Conservation (phyloP, 2,329 filamentous ascomycete genomes). For the Ascochyta pisi region DNA sequence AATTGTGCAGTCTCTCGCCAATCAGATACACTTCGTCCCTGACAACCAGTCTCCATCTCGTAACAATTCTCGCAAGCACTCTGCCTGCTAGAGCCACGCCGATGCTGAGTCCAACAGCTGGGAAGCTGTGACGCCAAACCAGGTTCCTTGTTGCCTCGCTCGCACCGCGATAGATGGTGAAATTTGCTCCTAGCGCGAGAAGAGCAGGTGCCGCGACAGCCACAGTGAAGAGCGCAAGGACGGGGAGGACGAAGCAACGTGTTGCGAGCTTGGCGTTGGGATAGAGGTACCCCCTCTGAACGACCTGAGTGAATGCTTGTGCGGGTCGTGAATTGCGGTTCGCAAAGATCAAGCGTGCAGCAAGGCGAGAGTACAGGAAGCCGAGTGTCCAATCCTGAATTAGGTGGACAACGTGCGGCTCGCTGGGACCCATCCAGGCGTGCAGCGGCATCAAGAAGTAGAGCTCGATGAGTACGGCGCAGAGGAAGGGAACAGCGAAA, state of each 20-base stretch:
- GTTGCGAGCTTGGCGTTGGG: constrained; percentile 83
- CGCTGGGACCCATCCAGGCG: constrained; percentile 65
- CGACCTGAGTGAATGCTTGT: constrained; percentile 74
- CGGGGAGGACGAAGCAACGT: constrained; percentile 83
- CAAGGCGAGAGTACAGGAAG: constrained; percentile 86
- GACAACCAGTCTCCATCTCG: constrained; percentile 79
- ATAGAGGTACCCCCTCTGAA: constrained; percentile 73
- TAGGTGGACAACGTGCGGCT: constrained; percentile 77
- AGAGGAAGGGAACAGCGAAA: constrained; percentile 80
- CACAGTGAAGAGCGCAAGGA: constrained; percentile 64
- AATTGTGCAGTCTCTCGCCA: constrained; percentile 93
- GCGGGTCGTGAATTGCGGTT: constrained; percentile 75
- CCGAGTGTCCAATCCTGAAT: constrained; percentile 95
- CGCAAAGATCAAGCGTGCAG: constrained; percentile 71
- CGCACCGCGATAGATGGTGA: constrained; percentile 43
- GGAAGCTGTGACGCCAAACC: constrained; percentile 76
- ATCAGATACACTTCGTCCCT: constrained; percentile 96
- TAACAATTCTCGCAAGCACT: constrained; percentile 64
- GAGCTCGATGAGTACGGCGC: constrained; percentile 82
- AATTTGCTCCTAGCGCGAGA: constrained; percentile 62
- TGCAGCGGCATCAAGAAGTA: constrained; percentile 89
- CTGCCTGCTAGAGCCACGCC: constrained; percentile 60
- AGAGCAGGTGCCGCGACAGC: constrained; percentile 71
- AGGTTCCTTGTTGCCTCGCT: constrained; percentile 59
- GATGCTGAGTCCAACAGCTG: constrained; percentile 60